Evolutionary conservation across 345 rosid genomes (phyloP), one percentile per base, ranked within the genome.

Genomic region (Tarenaya hassleriana): DNA sequence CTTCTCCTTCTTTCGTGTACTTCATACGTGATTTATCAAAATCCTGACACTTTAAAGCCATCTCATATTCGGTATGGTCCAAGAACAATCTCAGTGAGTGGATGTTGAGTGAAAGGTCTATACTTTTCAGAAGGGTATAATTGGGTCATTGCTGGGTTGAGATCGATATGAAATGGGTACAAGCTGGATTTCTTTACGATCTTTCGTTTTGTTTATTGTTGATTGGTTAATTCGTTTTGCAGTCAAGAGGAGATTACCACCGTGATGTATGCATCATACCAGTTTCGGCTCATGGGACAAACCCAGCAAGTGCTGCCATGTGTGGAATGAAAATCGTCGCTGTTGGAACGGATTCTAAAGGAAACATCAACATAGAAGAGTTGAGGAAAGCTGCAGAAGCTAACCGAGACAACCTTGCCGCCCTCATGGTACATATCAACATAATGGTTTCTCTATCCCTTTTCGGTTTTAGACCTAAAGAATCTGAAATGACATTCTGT

Each of bases 281-380:
- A 35, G 97, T 88, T 62, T 94, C 99, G 56, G 99, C 99, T 45
- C 99, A 94, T 45, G 97, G 97, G 43, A 94, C 97, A 64, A 94
- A 94, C 70, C 99, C 99, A 67, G 99, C 99, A 10, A 94, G 87
- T 73, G 99, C 99, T 73, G 95, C 99, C 27, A 88, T 88, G 97
- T 83, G 94, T 42, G 99, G 99, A 20, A 94, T 94, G 99, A 94
- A 94, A 68, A 94, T 94, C 60, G 78, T 94, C 53, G 43, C 86
- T 8, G 85, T 94, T 64, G 99, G 99, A 68, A 88, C 97, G 58
- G 97, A 88, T 72, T 80, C 94, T 54, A 88, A 86, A 77, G 99
- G 99, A 60, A 94, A 94, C 72, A 88, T 94, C 68, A 88, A 86
- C 75, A 82, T 94, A 39, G 87, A 73, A 62, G 94, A 94, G 68